These are phyloP conservation scores for Neoascochyta sp. DNA, from an alignment of 2,329 filamentous ascomycete genomes.

Conservation along the genomic window DNA sequence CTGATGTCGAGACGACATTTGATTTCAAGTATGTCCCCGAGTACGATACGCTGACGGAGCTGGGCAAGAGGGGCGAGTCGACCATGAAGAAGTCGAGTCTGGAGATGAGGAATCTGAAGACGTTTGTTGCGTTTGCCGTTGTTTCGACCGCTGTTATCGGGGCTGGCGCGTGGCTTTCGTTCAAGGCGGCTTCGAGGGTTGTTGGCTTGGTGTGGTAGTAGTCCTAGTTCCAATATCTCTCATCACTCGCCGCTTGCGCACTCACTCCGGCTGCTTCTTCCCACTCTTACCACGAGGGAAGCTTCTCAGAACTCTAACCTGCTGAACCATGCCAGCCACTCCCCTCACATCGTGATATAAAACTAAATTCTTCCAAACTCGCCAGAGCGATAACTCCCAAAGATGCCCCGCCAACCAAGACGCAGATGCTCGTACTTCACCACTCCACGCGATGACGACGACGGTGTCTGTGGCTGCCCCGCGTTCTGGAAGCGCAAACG, in stretches of 20 bases:
- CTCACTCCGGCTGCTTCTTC: no score
- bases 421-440: slow-evolving; percentile 8
- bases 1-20: slow-evolving; percentile 58
- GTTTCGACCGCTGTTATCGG: slow-evolving; percentile 30
- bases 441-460: no score
- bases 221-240: no score
- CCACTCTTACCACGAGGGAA: no score
- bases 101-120: slow-evolving; percentile 48
- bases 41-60: slow-evolving; percentile 49
- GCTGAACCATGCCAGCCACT: no score
- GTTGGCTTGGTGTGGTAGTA: slow-evolving; percentile 18
- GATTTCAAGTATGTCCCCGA: slow-evolving; percentile 68
- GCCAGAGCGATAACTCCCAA: no score
- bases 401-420: slow-evolving; percentile 3
- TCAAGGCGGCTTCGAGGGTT: slow-evolving; percentile 24
- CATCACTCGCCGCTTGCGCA: no score
- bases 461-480: slow-evolving; percentile 26
- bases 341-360: no score
- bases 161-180: slow-evolving; percentile 19
- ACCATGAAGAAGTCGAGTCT: slow-evolving; percentile 38
- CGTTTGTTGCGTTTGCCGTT: slow-evolving; percentile 42
- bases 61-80: slow-evolving; percentile 43
- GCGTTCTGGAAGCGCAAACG: slow-evolving; percentile 17
- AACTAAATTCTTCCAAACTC: no score
- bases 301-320: no score